Conservation (phyloP, 345 rosid species). For the Sonneratia alba region DNA sequence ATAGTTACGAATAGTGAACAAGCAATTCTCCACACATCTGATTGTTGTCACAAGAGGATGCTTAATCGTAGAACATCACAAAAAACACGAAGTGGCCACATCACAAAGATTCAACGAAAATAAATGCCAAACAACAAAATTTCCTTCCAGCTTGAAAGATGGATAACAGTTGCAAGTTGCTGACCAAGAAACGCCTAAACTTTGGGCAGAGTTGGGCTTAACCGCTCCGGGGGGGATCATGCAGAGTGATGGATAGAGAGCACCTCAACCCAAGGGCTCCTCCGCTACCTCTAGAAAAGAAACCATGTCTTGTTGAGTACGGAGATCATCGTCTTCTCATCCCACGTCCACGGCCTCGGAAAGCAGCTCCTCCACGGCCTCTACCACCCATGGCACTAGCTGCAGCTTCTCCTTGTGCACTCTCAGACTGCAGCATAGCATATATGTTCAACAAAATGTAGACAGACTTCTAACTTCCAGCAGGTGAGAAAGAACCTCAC, state of each 20-base stretch:
- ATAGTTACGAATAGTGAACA: no score
- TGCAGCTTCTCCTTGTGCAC: conserved; percentile 96
- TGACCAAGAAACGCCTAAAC: neutral
- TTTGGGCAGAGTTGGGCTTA: neutral
- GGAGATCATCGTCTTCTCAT: conserved; percentile 79
- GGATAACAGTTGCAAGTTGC: neutral
- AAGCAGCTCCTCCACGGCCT: conserved; percentile 65
- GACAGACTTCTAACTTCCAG: neutral
- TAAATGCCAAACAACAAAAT: neutral
- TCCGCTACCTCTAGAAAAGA: neutral
- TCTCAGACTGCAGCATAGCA: conserved; percentile 62
- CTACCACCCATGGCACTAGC: conserved; percentile 88
- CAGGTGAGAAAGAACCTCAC: conserved; percentile 21
- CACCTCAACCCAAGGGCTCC: neutral
- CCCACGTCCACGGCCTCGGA: conserved; percentile 90
- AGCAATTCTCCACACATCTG: neutral
- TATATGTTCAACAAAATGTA: neutral
- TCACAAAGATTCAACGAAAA: neutral
- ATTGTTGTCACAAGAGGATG: neutral
- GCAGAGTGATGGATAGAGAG: neutral
- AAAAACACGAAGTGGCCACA: neutral
- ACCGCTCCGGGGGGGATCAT: neutral
- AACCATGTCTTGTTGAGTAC: neutral
- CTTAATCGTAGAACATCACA: neutral
- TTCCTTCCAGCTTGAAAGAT: neutral